Evolutionary conservation across 2,329 filamentous ascomycete species (phyloP), one percentile per base, ranked within the genome.

Genomic region (Aschersonia sp.): DNA sequence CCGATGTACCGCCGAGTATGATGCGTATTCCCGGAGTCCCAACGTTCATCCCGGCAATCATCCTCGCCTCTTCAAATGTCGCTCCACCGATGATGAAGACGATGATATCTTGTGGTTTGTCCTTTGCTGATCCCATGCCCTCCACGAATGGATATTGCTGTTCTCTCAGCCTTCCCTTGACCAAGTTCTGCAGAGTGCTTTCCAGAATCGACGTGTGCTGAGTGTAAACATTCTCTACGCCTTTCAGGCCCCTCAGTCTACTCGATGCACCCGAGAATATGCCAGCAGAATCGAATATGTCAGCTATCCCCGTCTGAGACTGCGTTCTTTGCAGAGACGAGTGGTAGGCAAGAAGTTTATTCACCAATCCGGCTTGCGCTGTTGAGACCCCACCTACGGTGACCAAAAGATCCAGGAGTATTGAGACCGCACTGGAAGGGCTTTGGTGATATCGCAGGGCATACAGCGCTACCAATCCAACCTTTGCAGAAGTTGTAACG

Each of bases 151-250:
- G 94, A 60, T 94, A 97, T 52, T 92, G 80, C 54, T 89, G 78
- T 58, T 94, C 87, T 57, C 81, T 84, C 50, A 98, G 67, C 31
- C 85, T 80, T 0, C 92, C 94, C 61, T 95, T 96, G 68, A 97
- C 89, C 46, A 98, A 71, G 56, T 91, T 91, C 61, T 96, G 91
- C 20, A 98, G 68, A 0, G 89, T 97, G 30, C 78, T 77, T 63
- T 96, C 89, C 12, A 98, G 66, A 29, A 88, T 75, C 0, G 94
- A 89, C 5, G 88, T 94, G 64, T 98, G 92, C 63, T 98, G 94
- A 0, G 92, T 98, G 63, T 98, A 98, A 31, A 98, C 92, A 57
- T 98, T 98, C 63, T 98, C 94, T 1, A 98, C 92, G 2, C 92
- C 92, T 60, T 97, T 96, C 10, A 98, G 73, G 0, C 92, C 92